These are phyloP conservation scores for Anethum foeniculum DNA, from an alignment of 140 eudicot genomes.

Conservation along the genomic window DNA sequence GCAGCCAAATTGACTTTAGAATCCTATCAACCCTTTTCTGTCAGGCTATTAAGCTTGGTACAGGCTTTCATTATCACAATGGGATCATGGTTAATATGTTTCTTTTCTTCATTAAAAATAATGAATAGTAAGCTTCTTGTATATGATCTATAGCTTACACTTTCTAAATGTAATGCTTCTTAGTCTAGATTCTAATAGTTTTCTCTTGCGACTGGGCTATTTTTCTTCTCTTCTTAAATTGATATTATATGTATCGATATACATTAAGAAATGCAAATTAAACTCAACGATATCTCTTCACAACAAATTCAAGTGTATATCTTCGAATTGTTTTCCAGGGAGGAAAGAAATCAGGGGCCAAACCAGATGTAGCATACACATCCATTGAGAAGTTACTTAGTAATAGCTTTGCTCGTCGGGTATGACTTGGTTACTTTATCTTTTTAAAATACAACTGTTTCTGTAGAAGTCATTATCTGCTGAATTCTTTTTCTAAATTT, in stretches of 20 bases:
- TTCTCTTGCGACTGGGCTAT: neutral
- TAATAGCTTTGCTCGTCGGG: conserved; percentile 84
- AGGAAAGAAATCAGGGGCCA: conserved; percentile 22
- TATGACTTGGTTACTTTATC: conserved; percentile 14
- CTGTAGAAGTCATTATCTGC: neutral
- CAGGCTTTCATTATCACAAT: neutral
- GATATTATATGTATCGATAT: neutral
- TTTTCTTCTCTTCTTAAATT: neutral
- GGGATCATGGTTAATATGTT: neutral
- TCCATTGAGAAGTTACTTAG: conserved; percentile 71
- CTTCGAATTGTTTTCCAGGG: conserved; percentile 33
- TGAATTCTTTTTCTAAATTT: neutral
- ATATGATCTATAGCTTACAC: neutral
- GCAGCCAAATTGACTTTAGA: neutral
- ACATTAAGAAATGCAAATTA: neutral
- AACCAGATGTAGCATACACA: conserved; percentile 23
- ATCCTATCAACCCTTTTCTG: neutral
- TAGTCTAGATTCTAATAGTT: neutral
- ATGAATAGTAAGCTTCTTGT: neutral
- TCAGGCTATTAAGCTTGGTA: neutral
- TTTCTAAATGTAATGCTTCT: neutral
- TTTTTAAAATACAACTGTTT: neutral
- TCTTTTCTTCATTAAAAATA: neutral
- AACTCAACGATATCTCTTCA: neutral
- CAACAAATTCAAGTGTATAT: neutral